phyloP scores from a whole-genome alignment of 371 early-diverging fungal species.

The Capniomyces stellatus region DNA sequence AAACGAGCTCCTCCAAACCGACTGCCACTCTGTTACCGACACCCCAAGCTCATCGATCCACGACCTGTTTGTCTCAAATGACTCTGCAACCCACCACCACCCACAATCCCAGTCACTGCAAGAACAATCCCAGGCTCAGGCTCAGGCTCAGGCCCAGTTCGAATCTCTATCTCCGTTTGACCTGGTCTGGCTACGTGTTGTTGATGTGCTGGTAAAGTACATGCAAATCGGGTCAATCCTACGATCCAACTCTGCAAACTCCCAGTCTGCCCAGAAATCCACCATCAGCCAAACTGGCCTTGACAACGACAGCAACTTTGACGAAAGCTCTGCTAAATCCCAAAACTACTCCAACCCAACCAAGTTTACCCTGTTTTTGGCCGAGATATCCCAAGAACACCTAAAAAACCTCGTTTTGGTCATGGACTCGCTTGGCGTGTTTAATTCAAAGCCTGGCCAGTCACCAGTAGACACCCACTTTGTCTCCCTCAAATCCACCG shows the following conservation, averaged over 20 bases:
- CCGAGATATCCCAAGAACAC: conserved; percentile 26
- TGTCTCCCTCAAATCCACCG: no score
- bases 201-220: conserved; percentile 13
- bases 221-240: conserved; percentile 9
- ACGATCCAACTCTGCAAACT: background rate
- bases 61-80: background rate
- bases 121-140: conserved; percentile 1
- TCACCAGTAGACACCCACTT: no score
- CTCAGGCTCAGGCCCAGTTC: background rate
- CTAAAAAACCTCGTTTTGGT: conserved; percentile 23
- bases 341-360: conserved; percentile 8
- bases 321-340: background rate
- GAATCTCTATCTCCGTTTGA: conserved; percentile 10
- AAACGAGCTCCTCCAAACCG: conserved; percentile 2
- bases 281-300: background rate
- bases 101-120: background rate
- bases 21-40: background rate
- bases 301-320: background rate
- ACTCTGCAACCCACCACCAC: background rate
- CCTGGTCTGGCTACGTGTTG: conserved; percentile 18
- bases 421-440: conserved; percentile 17
- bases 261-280: background rate
- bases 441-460: no score
- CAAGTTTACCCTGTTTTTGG: conserved; percentile 8
- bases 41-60: background rate